These are phyloP conservation scores for Penicillium capsulatum DNA, from an alignment of 2,329 filamentous ascomycete genomes.

Conservation along the genomic window DNA sequence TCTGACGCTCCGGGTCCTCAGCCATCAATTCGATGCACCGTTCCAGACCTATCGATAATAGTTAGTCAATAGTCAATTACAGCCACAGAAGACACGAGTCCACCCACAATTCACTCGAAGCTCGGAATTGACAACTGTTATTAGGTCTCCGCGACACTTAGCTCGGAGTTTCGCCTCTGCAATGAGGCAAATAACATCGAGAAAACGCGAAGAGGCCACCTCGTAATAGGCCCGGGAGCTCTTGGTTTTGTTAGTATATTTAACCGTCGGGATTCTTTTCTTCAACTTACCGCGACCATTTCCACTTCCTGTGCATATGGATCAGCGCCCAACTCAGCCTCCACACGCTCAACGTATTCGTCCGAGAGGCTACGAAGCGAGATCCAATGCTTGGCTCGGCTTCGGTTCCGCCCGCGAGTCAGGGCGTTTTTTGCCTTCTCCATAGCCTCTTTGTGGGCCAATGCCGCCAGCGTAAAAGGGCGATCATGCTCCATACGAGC, in stretches of 20 bases:
- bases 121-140: slow-evolving; percentile 26
- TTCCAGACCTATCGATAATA: slow-evolving; percentile 26
- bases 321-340: slow-evolving; percentile 31
- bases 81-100: too few relatives aligned
- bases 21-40: slow-evolving; percentile 37
- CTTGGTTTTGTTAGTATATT: slow-evolving; percentile 22
- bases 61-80: not conserved
- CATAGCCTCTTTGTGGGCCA: slow-evolving; percentile 21
- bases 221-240: slow-evolving; percentile 38
- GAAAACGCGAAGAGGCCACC: slow-evolving; percentile 37
- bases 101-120: slow-evolving; percentile 32
- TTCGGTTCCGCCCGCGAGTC: slow-evolving; percentile 13
- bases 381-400: slow-evolving; percentile 16
- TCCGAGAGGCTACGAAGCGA: slow-evolving; percentile 11
- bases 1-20: slow-evolving; percentile 35
- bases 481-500: slow-evolving; percentile 53
- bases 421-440: slow-evolving; percentile 13
- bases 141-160: slow-evolving; percentile 33
- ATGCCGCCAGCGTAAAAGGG: slow-evolving; percentile 52
- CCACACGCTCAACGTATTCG: slow-evolving; percentile 18
- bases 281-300: slow-evolving; percentile 40
- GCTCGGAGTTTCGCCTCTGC: slow-evolving; percentile 35
- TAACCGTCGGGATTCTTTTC: not conserved
- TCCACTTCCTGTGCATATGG: slow-evolving; percentile 35
- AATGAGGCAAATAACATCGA: slow-evolving; percentile 38